Evolutionary conservation across 2,329 filamentous ascomycete species (phyloP).

Genomic region (Neonectria coccinea): DNA sequence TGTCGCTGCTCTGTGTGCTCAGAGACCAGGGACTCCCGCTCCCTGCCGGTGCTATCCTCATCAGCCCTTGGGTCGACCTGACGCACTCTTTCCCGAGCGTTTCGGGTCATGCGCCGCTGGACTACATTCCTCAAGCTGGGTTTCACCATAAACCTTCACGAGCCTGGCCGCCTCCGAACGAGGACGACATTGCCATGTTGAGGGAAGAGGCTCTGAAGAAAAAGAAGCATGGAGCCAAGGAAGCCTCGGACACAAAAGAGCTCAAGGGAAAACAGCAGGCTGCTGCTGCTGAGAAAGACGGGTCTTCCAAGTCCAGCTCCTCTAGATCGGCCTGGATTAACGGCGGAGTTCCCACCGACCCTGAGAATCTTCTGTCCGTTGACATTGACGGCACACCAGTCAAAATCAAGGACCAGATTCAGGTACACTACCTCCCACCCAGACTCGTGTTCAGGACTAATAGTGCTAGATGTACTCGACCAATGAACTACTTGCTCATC

Average conservation of each 20-base stretch:
- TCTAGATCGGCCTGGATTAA: slow-evolving; percentile 45
- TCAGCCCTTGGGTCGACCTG: slow-evolving; percentile 96
- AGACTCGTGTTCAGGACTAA: slow-evolving; percentile 18
- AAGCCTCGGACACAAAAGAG: slow-evolving; percentile 35
- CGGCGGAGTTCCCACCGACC: slow-evolving; percentile 44
- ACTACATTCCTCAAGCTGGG: slow-evolving; percentile 89
- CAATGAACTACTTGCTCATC: slow-evolving; percentile 87
- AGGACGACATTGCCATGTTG: slow-evolving; percentile 74
- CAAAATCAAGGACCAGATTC: slow-evolving; percentile 89
- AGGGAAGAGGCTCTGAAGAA: slow-evolving; percentile 63
- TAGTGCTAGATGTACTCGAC: slow-evolving; percentile 75
- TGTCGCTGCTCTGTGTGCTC: slow-evolving; percentile 82
- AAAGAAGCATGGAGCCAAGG: slow-evolving; percentile 42
- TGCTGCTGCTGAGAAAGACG: slow-evolving; percentile 46
- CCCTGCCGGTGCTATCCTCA: slow-evolving; percentile 88
- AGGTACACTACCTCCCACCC: slow-evolving; percentile 63
- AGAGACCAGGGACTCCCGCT: slow-evolving; percentile 86
- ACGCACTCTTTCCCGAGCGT: slow-evolving; percentile 96
- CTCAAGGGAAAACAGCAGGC: slow-evolving; percentile 51
- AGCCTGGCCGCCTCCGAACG: slow-evolving; percentile 92
- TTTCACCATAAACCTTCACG: slow-evolving; percentile 91
- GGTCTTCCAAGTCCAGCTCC: slow-evolving; percentile 29
- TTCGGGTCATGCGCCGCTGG: slow-evolving; percentile 75
- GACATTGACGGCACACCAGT: slow-evolving; percentile 77
- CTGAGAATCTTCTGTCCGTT: slow-evolving; percentile 66